phyloP scores from a whole-genome alignment of 805 yeast genomes.

The Saccharomycopsis babjevae region DNA sequence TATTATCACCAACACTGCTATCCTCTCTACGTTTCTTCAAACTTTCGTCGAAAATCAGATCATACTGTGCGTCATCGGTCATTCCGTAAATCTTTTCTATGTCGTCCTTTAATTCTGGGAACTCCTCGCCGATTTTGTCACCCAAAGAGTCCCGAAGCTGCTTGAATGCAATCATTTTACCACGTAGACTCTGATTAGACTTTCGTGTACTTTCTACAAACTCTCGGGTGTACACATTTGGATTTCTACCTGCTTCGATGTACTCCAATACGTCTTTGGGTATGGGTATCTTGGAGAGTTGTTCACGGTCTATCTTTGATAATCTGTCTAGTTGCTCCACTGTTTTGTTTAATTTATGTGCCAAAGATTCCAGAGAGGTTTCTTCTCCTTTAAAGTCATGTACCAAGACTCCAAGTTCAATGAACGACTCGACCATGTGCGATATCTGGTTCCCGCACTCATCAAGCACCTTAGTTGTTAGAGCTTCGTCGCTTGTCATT shows the following conservation, averaged over 20 bases:
- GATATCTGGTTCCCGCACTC: slow-evolving; percentile 30
- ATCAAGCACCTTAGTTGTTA: slow-evolving; percentile 21
- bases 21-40: not conserved
- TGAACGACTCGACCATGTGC: slow-evolving; percentile 62
- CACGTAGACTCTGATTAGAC: slow-evolving; percentile 79
- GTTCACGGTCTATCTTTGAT: slow-evolving; percentile 22
- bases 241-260: slow-evolving; percentile 93
- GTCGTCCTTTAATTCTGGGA: slow-evolving; percentile 57
- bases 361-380: slow-evolving; percentile 54
- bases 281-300: slow-evolving; percentile 35
- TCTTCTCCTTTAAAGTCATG: slow-evolving; percentile 90
- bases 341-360: slow-evolving; percentile 31
- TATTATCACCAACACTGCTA: not conserved
- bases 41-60: not conserved
- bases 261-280: slow-evolving; percentile 85
- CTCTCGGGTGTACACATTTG: slow-evolving; percentile 94
- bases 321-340: slow-evolving; percentile 31
- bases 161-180: slow-evolving; percentile 63
- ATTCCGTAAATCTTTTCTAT: slow-evolving; percentile 48
- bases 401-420: slow-evolving; percentile 82
- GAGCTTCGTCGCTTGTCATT: not conserved
- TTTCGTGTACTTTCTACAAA: slow-evolving; percentile 90
- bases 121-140: slow-evolving; percentile 59
- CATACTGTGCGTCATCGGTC: slow-evolving; percentile 23
- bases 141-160: slow-evolving; percentile 58